Base-by-base conservation (phyloP, 495 filamentous ascomycete species). In the Coniosporium apollinis region DNA sequence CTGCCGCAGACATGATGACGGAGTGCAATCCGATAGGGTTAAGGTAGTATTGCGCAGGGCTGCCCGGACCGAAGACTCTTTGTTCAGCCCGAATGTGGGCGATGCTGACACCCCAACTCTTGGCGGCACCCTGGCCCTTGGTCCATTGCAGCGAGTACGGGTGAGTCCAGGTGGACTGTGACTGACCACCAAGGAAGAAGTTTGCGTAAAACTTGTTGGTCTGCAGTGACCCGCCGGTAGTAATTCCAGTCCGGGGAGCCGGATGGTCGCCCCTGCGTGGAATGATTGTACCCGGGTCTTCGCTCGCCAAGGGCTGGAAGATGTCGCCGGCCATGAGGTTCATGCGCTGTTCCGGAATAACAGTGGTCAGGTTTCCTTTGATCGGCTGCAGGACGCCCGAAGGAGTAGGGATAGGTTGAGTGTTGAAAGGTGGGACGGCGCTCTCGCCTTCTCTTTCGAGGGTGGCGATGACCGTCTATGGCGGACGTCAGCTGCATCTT, bases 151-250 rank as follows among this genome's bases (percentile, higher is more conserved):
- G 43, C 0, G 79, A 76, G 53, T 94, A 97, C 7, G 89, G 89
- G 51, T 91, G 76, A 1, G 82, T 80, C 64, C 80, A 94, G 0
- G 73, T 68, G 1, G 74, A 64, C 24, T 69, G 66, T 3, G 59
- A 67, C 53, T 92, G 85, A 30, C 55, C 67, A 3, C 76, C 83
- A 2, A 94, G 60, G 48, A 87, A 89, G 43, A 93, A 74, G 32
- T 91, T 92, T 34, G 74, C 73, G 48, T 93, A 93, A 55, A 94
- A 97, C 47, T 93, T 94, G 55, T 94, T 91, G 9, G 85, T 89
- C 33, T 69, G 60, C 42, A 82, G 65, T 0, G 78, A 79, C 1
- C 47, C 54, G 2, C 56, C 52, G 14, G 69, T 57, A 36, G 49
- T 45, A 19, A 59, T 54, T 5, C 43, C 45, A 11, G 47, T 24